Base-by-base conservation (phyloP, 2,329 filamentous ascomycete genomes). In the Graphium sp. region DNA sequence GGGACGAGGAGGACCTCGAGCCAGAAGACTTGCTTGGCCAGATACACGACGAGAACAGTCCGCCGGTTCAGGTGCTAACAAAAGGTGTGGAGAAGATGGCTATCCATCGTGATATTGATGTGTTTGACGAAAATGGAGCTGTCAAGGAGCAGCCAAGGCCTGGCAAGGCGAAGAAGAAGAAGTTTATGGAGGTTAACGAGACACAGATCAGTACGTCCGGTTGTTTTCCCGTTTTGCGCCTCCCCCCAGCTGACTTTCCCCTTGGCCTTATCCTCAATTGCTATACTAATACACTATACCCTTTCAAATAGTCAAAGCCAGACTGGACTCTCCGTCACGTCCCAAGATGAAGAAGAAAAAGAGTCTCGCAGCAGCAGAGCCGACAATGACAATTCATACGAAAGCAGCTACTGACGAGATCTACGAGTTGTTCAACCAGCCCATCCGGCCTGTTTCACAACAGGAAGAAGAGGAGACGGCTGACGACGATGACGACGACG, bases 351-450 rank as follows among this genome's bases (percentile, higher is more conserved):
- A 75, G 37, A 81, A 81, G 49, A 89, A 79, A 48, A 74, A 74
- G 39, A 35, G 31, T 22, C 31, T 33, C 23, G 28, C 32, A 2
- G 38, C 52, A 3, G 58, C 65, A 29, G 87, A 95, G 50, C 81
- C 85, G n/a, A 98, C 89, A 2, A 94, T 98, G 85, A 98, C 89
- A 1, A 70, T 98, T 38, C 84, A 95, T 46, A 98, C 89, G 9
- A 81, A 72, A 41, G 87, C 89, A 38, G 89, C 89, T 5, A 94
- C 87, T 36, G 85, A 95, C 41, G 89, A 98, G 41, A 94, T 98
- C 29, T 95, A 95, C 43, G 84, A 84, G 33, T 82, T 98, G 26
- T 98, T 95, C 54, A 95, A 89, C 43, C 80, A 89, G 33, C 87
- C 89, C 2, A 30, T 47, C 38, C 32, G 32, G 26, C 26, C 16